Evolutionary conservation across 768 basidiomycete species (phyloP).

Genomic region (Boletus pseudopeckii): DNA sequence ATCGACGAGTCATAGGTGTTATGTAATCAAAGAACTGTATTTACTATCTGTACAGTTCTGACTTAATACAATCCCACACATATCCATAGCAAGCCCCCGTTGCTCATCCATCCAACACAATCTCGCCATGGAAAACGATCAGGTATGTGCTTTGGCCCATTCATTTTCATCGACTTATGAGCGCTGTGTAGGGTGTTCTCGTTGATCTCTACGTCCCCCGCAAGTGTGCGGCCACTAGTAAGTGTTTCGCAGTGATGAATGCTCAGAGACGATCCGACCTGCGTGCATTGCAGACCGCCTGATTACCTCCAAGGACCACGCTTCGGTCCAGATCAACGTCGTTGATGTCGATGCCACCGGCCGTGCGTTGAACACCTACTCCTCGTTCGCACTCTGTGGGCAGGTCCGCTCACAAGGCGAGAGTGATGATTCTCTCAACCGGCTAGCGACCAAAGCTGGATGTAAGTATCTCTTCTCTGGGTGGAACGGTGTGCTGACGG

Average conservation of each 20-base stretch:
- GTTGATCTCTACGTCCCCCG: slow-evolving; percentile 99
- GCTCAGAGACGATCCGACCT: not conserved
- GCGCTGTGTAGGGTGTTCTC: slow-evolving; percentile 73
- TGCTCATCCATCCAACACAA: slow-evolving; percentile 6
- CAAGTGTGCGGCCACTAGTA: slow-evolving; percentile 97
- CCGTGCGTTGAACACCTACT: slow-evolving; percentile 70
- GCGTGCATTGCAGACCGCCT: slow-evolving; percentile 68
- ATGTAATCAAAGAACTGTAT: slow-evolving; percentile 2
- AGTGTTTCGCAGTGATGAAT: slow-evolving; percentile 33
- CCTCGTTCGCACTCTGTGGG: slow-evolving; percentile 93
- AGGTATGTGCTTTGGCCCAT: slow-evolving; percentile 45
- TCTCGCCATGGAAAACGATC: slow-evolving; percentile 84
- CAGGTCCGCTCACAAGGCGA: slow-evolving; percentile 93
- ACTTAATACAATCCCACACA: slow-evolving; percentile 27
- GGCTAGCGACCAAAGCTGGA: slow-evolving; percentile 92
- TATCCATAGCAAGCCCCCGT: not conserved
- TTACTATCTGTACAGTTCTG: slow-evolving; percentile 31
- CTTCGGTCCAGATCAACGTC: slow-evolving; percentile 94
- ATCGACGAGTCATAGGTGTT: not conserved
- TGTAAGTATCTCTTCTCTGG: slow-evolving; percentile 53
- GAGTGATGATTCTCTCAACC: slow-evolving; percentile 94
- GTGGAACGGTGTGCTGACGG: slow-evolving; percentile 6
- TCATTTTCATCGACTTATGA: slow-evolving; percentile 1
- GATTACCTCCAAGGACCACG: slow-evolving; percentile 98
- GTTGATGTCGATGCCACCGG: slow-evolving; percentile 92